Evolutionary conservation across 1,284 basidiomycete genomes (phyloP), one percentile per base, ranked within the genome.

Genomic region (Microbotryomycetes sp.): DNA sequence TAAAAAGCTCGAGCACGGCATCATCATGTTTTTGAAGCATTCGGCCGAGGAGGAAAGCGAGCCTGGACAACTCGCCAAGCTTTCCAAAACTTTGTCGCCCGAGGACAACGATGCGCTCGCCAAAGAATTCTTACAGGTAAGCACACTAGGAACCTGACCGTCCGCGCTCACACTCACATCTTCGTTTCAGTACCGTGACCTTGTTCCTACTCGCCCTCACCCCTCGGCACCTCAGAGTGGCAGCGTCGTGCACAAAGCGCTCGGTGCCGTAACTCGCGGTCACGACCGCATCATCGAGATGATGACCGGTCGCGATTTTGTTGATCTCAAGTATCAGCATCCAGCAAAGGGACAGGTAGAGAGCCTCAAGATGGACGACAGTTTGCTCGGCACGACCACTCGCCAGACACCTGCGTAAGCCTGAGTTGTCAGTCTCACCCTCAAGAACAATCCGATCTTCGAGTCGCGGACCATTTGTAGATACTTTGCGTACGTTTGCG

Each of bases 211-310:
- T 3, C 70, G 68, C 28, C 68, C 72, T 6, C 70, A 73, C 52
- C 71, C 71, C 23, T 45, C 55, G n/a, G 70, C 70, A 6, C 72
- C 71, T 1, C 72, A 72, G 65, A 35, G 47, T 5, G 72, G 72
- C 21, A 68, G 71, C 3, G 21, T 67, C n/a, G 45, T 65, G 3
- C 72, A 72, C 52, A 68, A 68, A 62, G 57, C 64, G 1, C 58
- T 60, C 26, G 72, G 61, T 3, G 46, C 60, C 13, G 53, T 58
- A 49, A 60, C 63, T 46, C 59, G 53, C 57, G 52, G 45, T 27
- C 60, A 62, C 54, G 60, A 62, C 65, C 56, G 57, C 56, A 56
- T 67, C 41, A 13, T 66, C 35, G 60, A 61, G 52, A 61, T 41
- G 18, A 30, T 61, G 5, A 46, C 30, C 15, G 60, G 60, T 13